phyloP scores from a whole-genome alignment of 495 filamentous ascomycete species.

The Beverwykella pulmonaria region DNA sequence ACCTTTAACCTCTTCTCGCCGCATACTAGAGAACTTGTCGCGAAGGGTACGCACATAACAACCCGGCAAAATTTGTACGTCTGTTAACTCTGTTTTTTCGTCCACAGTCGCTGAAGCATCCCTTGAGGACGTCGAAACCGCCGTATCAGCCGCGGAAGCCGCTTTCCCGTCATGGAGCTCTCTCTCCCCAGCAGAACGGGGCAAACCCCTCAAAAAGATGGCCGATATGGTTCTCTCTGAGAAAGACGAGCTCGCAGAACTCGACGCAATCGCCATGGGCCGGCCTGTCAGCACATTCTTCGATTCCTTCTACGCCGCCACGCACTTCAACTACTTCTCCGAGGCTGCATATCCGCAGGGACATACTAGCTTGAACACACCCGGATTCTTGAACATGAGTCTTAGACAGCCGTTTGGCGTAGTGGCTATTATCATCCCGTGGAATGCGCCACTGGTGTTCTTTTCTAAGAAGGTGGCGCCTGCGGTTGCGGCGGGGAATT shows the following conservation, averaged over 20 bases:
- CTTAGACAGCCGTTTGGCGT: conserved; percentile 44
- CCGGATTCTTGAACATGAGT: conserved; percentile 40
- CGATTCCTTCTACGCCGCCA: conserved; percentile 25
- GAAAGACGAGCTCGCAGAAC: conserved; percentile 15
- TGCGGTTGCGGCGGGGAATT: conserved; percentile 42
- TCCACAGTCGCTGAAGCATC: conserved; percentile 22
- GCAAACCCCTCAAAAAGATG: conserved; percentile 21
- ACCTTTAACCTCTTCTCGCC: conserved; percentile 52
- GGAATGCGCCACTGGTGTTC: conserved; percentile 44
- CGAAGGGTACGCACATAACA: conserved; percentile 34
- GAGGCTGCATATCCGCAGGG: conserved; percentile 32
- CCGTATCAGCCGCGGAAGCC: conserved; percentile 14
- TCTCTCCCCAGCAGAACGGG: conserved; percentile 19
- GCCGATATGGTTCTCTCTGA: conserved; percentile 9
- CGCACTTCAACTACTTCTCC: conserved; percentile 33
- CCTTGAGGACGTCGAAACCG: conserved; percentile 14
- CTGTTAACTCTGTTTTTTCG: too few relatives aligned
- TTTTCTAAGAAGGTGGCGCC: conserved; percentile 40
- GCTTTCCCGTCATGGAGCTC: conserved; percentile 24
- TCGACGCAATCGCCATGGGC: conserved; percentile 19
- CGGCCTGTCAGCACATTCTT: conserved; percentile 12
- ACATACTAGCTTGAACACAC: conserved; percentile 39
- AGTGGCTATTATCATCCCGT: conserved; percentile 44
- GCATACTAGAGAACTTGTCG: conserved; percentile 49
- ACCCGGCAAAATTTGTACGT: too few relatives aligned